These are phyloP conservation scores for Malassezia equina DNA, from an alignment of 1,284 basidiomycete genomes.

Conservation along the genomic window DNA sequence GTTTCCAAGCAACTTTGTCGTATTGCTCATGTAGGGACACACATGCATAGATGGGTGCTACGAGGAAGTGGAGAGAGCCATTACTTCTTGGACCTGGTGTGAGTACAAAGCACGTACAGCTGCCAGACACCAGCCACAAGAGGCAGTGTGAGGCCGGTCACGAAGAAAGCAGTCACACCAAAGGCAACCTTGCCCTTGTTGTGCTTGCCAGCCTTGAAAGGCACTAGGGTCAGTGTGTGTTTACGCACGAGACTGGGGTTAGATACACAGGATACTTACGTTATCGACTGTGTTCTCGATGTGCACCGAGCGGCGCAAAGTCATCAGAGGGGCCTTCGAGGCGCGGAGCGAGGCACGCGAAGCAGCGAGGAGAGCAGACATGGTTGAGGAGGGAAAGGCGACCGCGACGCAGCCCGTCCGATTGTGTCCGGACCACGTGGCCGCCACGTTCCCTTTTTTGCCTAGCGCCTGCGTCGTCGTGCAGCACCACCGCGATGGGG, in stretches of 20 bases:
- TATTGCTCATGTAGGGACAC: conserved; percentile 52
- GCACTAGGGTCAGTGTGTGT: conserved; percentile 23
- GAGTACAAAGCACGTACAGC: conserved; percentile 20
- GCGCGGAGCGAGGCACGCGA: conserved; percentile 30
- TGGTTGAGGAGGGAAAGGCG: conserved; percentile 10
- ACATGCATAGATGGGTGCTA: conserved; percentile 2
- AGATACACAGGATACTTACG: conserved; percentile 22
- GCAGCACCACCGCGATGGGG: neutral
- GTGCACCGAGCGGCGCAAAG: conserved; percentile 32
- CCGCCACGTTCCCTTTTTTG: neutral
- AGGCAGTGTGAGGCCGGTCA: conserved; percentile 35
- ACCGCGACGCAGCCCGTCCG: neutral
- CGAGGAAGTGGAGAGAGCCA: neutral
- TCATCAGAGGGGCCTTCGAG: conserved; percentile 22
- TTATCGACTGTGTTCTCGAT: conserved; percentile 45
- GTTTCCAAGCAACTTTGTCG: conserved; percentile 77
- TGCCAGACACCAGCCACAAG: conserved; percentile 42
- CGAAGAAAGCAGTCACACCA: conserved; percentile 35
- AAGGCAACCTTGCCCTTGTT: conserved; percentile 37
- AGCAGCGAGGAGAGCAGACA: conserved; percentile 32
- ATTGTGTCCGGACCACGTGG: conserved; percentile 8
- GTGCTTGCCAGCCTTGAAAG: conserved; percentile 38
- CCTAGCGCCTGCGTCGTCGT: neutral
- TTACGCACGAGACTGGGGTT: conserved; percentile 20
- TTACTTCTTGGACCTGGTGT: conserved; percentile 8